Evolutionary conservation across 2,329 filamentous ascomycete genomes (phyloP), one percentile per base, ranked within the genome.

Genomic region (Diplodia intermedia): DNA sequence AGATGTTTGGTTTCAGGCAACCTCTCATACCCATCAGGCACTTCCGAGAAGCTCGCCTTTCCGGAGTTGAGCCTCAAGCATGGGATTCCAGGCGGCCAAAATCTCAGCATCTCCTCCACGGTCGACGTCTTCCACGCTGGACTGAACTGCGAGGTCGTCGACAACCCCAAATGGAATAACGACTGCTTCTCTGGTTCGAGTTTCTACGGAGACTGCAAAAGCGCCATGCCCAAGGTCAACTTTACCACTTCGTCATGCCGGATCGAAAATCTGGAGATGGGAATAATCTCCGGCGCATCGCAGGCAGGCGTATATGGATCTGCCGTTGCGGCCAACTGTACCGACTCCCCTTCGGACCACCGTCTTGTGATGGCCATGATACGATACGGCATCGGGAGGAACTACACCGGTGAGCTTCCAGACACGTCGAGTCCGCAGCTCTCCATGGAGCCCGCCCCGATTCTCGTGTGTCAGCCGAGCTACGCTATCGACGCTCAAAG

Each of bases 141-240:
- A 15, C 50, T 53, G 1, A 7, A 11, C 12, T 53, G 50, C 23
- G 50, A 53, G 29, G 20, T 53, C 3, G 12, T 53, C 12, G 18
- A 53, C 1, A 26, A 29, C 23, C 50, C 50, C 9, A 3, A 29
- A 4, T 53, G 50, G 50, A 29, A 29, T 6, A 23, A 53, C 6
- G 26, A 29, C 8, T 53, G 50, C 26, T 53, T 53, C 12, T 12
- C 3, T 23, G 50, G 50, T 18, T 53, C 50, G 12, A 53, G 23
- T 23, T 53, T 53, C 50, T 53, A 53, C 50, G 50, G 23, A 15
- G 23, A 53, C 50, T 53, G 50, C 11, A 53, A 53, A 53, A 53
- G 50, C 50, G 50, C 50, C 12, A 29, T 15, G 26, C 20, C 50
- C 11, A 29, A 26, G 6, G 50, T 53, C 20, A 53, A n/a, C 50